Evolutionary conservation across 2,329 filamentous ascomycete species (phyloP), one percentile per base, ranked within the genome.

Genomic region (Lojkania enalia): DNA sequence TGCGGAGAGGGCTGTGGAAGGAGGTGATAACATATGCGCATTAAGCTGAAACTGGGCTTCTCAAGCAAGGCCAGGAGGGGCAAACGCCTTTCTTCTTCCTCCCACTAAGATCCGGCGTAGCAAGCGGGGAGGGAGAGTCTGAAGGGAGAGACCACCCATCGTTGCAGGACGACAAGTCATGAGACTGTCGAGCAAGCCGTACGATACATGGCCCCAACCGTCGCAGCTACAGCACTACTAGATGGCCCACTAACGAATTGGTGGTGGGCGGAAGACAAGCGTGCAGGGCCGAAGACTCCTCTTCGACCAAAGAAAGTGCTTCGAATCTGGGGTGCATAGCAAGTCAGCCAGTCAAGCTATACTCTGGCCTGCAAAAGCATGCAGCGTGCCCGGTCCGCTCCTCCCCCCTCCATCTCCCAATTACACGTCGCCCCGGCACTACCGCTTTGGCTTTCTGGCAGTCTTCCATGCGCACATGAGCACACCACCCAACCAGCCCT

Each of bases 381-480:
- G 7, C 7, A 27, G 7, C 7, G 23, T n/a, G n/a, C 9, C 30
- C 30, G 30, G 9, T 33, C 30, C 9, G 14, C 16, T 19, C 18
- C 9, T 20, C 33, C 33, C 14, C 19, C 18, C 19, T 20, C 9
- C 33, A 15, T 11, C 19, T 36, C 30, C 30, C 30, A n/a, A n/a
- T n/a, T 33, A 11, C 30, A 16, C 9, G 14, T 9, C 14, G 30
- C 30, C 14, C 11, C 7, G 7, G 31, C 31, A 33, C 31, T 33
- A 33, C 31, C 31, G 31, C 31, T n/a, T 27, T n/a, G 7, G 27
- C 23, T 30, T 16, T 19, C 18, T 45, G 21, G 16, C 19, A 32
- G 25, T 30, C 44, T 52, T 51, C 45, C 43, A 50, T 55, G 44
- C 51, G 52, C 55, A 57, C 49, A 58, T 48, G 51, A 55, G 31